These are phyloP conservation scores for Pontederia crassipes DNA, from an alignment of 176 grass and related monocot species.

Conservation along the genomic window DNA sequence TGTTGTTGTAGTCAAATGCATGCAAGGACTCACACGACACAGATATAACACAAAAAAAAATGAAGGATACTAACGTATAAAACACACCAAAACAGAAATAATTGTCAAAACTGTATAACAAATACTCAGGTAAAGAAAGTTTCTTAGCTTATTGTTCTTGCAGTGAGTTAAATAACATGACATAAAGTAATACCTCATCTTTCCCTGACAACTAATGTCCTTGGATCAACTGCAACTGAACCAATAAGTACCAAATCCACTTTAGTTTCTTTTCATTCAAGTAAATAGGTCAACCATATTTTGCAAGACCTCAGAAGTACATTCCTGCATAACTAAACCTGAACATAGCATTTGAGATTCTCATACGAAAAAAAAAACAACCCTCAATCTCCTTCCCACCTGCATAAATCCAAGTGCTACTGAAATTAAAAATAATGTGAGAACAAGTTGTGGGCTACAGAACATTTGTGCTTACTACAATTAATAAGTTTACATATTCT, in stretches of 20 bases:
- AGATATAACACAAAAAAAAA: neutral
- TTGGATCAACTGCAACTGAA: constrained; percentile 87
- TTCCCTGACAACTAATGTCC: constrained; percentile 69
- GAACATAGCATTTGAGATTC: constrained; percentile 51
- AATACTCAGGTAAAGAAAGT: too few relatives aligned
- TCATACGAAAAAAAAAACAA: constrained; percentile 68
- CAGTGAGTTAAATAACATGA: neutral
- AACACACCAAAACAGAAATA: neutral
- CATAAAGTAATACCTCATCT: constrained; percentile 56
- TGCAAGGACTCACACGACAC: neutral
- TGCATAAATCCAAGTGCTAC: constrained; percentile 2
- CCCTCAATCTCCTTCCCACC: constrained; percentile 78
- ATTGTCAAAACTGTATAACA: too few relatives aligned
- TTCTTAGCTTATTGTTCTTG: too few relatives aligned
- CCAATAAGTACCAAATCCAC: constrained; percentile 82
- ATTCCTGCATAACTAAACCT: constrained; percentile 64
- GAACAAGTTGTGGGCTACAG: too few relatives aligned
- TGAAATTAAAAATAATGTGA: neutral
- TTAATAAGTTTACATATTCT: neutral
- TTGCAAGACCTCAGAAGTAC: constrained; percentile 78
- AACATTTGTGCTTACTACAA: too few relatives aligned
- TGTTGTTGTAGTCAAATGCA: neutral
- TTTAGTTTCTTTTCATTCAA: constrained; percentile 59
- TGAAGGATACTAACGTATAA: neutral
- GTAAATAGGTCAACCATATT: constrained; percentile 70